Evolutionary conservation across 345 rosid species (phyloP).

Genomic region (Populus nigra): DNA sequence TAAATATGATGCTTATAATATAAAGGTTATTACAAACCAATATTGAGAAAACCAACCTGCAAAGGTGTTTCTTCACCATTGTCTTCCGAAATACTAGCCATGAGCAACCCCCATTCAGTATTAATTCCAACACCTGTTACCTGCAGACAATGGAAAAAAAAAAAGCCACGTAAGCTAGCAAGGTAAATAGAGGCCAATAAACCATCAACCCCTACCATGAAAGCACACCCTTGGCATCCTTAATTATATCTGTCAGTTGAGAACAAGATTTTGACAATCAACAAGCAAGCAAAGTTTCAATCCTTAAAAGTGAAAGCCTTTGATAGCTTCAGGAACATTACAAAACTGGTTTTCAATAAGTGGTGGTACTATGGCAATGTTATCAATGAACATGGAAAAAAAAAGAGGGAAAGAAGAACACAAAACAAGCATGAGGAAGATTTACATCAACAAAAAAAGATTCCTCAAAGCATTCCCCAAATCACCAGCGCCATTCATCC

Average conservation of each 20-base stretch:
- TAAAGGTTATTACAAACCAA: constrained; percentile 4
- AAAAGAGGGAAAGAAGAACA: background rate
- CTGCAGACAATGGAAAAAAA: constrained; percentile 1
- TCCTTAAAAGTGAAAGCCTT: background rate
- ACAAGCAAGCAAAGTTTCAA: background rate
- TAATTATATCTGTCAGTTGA: background rate
- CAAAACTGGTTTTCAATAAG: background rate
- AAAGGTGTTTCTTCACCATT: constrained; percentile 41
- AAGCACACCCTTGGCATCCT: background rate
- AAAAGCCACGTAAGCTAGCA: background rate
- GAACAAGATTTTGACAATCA: background rate
- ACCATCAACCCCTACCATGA: background rate
- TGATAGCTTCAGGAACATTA: background rate
- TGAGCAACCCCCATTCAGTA: constrained; percentile 39
- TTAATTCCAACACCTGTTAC: constrained; percentile 35
- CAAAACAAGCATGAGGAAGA: background rate
- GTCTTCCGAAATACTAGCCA: constrained; percentile 41
- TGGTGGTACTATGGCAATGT: background rate
- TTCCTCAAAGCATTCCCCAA: background rate
- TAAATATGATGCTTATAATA: background rate
- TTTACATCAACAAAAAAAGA: background rate
- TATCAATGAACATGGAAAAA: background rate
- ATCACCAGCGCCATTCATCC: background rate
- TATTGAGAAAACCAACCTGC: constrained; percentile 27
- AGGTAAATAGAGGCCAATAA: background rate